A percentile compares a stretch with the other conserved stretches of the same genome.
Evolutionary conservation across 2,329 filamentous ascomycete species (phyloP).

Genomic region (Colletotrichum sidae): DNA sequence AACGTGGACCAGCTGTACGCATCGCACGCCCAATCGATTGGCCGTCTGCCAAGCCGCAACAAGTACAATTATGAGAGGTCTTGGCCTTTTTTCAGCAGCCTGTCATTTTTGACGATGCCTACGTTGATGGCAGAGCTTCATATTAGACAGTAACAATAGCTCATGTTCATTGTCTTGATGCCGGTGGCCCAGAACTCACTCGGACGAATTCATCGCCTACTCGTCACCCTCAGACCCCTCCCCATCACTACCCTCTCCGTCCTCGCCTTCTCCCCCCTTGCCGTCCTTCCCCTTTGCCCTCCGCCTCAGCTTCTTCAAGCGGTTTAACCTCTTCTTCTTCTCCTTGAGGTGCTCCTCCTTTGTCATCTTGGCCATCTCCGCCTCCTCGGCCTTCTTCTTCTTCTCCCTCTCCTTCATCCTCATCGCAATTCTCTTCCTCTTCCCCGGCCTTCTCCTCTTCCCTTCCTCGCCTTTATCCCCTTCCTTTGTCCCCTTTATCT

Average conservation of each 20-base stretch:
- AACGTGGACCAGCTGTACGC: too few relatives aligned
- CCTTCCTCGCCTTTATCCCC: slow-evolving; percentile 39
- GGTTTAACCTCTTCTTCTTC: slow-evolving; percentile 72
- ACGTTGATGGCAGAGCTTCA: too few relatives aligned
- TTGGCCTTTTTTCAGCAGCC: too few relatives aligned
- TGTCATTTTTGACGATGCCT: too few relatives aligned
- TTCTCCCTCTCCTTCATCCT: slow-evolving; percentile 57
- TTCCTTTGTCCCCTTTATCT: background rate
- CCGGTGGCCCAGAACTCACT: background rate
- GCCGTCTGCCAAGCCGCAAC: too few relatives aligned
- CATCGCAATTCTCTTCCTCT: slow-evolving; percentile 67
- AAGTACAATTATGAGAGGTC: too few relatives aligned
- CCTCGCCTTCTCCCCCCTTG: slow-evolving; percentile 50
- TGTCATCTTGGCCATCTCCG: slow-evolving; percentile 52
- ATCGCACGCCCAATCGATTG: too few relatives aligned
- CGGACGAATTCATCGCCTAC: background rate
- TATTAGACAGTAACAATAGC: background rate
- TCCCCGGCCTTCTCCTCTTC: slow-evolving; percentile 63
- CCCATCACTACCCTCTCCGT: slow-evolving; percentile 1
- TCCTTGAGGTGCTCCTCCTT: slow-evolving; percentile 69
- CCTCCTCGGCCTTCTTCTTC: slow-evolving; percentile 53
- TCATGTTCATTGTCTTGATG: background rate
- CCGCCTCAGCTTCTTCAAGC: slow-evolving; percentile 69
- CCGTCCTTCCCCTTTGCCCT: slow-evolving; percentile 68
- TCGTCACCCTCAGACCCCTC: slow-evolving; percentile 22